Base-by-base conservation (phyloP, 345 rosid genomes). In the Hibiscus mutabilis region DNA sequence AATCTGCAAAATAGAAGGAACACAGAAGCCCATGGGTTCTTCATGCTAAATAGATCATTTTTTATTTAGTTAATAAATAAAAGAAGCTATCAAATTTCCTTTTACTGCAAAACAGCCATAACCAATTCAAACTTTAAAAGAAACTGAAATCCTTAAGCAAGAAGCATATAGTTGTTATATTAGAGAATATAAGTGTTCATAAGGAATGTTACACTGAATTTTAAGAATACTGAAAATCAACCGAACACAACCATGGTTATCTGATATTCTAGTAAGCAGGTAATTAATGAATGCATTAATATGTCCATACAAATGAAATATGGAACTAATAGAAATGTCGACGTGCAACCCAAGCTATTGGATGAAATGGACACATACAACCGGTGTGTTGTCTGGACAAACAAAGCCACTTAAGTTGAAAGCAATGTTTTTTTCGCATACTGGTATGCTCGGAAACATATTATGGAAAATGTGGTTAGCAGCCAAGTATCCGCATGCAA, bases 1-100 rank as follows among this genome's bases (percentile, higher is more conserved):
- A 52, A 91, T 89, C 94, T 88, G 89, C 80, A 80, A 69, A 66
- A 67, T 31, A 2, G n/a, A 73, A 70, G 51, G 42, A 66, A 47
- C 44, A 53, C 49, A 5, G 0, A 68, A 25, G 21, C 18, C 52
- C 4, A 71, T 2, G 18, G 5, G 24, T 70, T 52, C 16, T 60
- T 1, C 65, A 24, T 4, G 35, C 25, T 67, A 25, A 62, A 37
- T 9, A 35, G 16, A n/a, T n/a, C 25, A 61, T 35, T 33, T 33
- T 35, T 33, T 8, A 61, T 58, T 16, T 10, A 31, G 35, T n/a
- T n/a, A n/a, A n/a, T n/a, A 7, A 33, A 33, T 9, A 61, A 61
- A 61, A 61, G 24, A 40, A 61, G 5, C 25, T 35, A 27, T 27
- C 2, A 61, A 61, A 33, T 27, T 27, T 27, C 24, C 24, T 33